Percentiles rank a stretch among this genome's conserved stretches.
Conservation (phyloP, 75 land plant genomes). For the Larix kaempferi region DNA sequence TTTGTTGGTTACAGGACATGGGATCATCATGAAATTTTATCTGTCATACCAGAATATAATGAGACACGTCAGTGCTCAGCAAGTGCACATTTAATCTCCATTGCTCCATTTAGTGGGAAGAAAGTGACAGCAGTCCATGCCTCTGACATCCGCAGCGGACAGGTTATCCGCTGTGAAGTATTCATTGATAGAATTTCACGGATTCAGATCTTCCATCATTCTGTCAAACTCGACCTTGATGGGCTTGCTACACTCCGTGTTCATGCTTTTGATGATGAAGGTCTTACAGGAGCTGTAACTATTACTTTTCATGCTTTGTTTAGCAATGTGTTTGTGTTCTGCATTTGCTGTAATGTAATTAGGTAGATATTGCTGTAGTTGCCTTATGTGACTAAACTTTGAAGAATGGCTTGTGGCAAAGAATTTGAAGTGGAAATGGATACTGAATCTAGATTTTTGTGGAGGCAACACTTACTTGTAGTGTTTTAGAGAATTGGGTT, state of each 20-base stretch:
- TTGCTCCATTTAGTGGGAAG: constrained; percentile 80
- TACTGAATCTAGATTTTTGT: neutral
- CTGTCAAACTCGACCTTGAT: constrained; percentile 90
- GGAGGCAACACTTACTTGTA: neutral
- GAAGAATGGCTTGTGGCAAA: neutral
- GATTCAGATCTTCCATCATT: constrained; percentile 90
- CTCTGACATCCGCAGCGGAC: constrained; percentile 64
- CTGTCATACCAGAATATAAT: constrained; percentile 83
- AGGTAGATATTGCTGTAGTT: neutral
- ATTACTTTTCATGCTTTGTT: neutral
- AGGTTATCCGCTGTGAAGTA: constrained; percentile 87
- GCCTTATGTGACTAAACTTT: neutral
- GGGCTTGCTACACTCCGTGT: constrained; percentile 84
- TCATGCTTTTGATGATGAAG: constrained; percentile 93
- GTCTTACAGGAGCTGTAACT: constrained; percentile 25
- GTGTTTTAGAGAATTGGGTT: neutral
- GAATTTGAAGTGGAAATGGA: neutral
- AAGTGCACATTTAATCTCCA: constrained; percentile 83
- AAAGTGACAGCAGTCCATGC: constrained; percentile 92
- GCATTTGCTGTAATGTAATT: neutral
- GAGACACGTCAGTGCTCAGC: constrained; percentile 66
- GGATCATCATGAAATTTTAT: constrained; percentile 95
- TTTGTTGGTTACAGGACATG: constrained; percentile 62
- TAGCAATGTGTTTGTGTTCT: neutral
- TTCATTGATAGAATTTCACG: constrained; percentile 82